Percentiles rank a stretch among this genome's conserved stretches.
Conservation (phyloP, 2,329 filamentous ascomycete genomes). For the Xylaria sp. region DNA sequence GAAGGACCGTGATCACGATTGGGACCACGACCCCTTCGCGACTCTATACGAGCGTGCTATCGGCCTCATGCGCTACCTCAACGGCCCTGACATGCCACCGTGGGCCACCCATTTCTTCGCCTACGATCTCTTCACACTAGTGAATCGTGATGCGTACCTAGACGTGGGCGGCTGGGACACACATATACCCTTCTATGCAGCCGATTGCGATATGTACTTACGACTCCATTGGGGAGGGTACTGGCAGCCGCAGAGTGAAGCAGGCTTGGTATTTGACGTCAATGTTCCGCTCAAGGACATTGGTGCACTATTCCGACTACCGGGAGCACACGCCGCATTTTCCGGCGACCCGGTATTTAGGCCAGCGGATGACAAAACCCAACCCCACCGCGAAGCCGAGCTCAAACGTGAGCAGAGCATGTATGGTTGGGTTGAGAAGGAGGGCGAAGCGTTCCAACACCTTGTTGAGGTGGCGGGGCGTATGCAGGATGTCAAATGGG, state of each 20-base stretch:
- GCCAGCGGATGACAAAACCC: constrained; percentile 25
- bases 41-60: constrained; percentile 51
- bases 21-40: constrained; percentile 51
- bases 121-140: constrained; percentile 61
- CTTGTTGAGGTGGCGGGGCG: constrained; percentile 50
- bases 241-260: constrained; percentile 53
- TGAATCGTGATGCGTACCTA: constrained; percentile 58
- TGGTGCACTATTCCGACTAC: constrained; percentile 55
- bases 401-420: constrained; percentile 48
- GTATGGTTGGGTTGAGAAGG: constrained; percentile 49
- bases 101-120: constrained; percentile 63
- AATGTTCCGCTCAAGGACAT: constrained; percentile 57
- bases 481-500: constrained; percentile 49
- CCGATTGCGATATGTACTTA: constrained; percentile 60
- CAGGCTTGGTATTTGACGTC: constrained; percentile 57
- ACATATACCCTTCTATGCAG: constrained; percentile 59
- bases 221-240: constrained; percentile 56
- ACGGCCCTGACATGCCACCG: constrained; percentile 50
- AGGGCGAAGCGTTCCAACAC: constrained; percentile 52
- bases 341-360: constrained; percentile 50
- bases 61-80: constrained; percentile 49
- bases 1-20: constrained; percentile 52
- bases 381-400: constrained; percentile 45
- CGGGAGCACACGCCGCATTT: constrained; percentile 51
- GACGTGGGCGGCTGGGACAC: constrained; percentile 61